phyloP scores from a whole-genome alignment of 2,329 filamentous ascomycete genomes.

The Fusarium graminum region DNA sequence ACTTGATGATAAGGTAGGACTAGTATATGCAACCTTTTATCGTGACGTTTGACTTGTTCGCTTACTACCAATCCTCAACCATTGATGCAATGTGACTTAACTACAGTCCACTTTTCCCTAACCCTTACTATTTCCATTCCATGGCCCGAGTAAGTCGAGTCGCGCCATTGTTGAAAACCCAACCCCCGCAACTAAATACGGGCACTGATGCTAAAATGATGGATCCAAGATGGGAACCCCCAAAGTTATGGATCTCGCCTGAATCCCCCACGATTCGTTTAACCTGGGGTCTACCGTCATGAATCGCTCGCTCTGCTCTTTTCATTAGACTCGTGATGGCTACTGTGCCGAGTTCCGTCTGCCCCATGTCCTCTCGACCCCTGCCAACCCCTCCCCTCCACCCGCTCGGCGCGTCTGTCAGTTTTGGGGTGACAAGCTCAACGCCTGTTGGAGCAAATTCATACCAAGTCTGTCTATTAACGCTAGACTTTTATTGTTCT shows the following conservation, averaged over 20 bases:
- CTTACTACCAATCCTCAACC: conserved; percentile 4
- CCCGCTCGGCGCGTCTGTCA: conserved; percentile 38
- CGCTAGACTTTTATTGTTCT: conserved; percentile 1
- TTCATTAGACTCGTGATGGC: conserved; percentile 13
- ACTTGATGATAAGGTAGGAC: conserved; percentile 7
- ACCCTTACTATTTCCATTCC: neutral
- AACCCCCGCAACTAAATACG: conserved; percentile 30
- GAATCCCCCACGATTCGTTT: conserved; percentile 33
- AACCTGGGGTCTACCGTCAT: neutral
- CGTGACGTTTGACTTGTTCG: conserved; percentile 14
- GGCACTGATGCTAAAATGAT: conserved; percentile 5
- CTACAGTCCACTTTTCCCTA: conserved; percentile 15
- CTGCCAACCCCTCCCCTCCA: conserved; percentile 30
- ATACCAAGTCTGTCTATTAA: neutral
- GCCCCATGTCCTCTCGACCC: conserved; percentile 24
- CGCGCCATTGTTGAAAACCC: conserved; percentile 18
- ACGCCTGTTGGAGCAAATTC: conserved; percentile 21
- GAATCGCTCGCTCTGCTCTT: neutral
- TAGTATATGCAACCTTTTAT: conserved; percentile 11
- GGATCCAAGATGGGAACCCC: conserved; percentile 25
- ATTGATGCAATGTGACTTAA: neutral
- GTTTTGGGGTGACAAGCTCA: conserved; percentile 29
- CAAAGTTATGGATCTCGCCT: conserved; percentile 21
- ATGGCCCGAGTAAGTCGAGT: neutral
- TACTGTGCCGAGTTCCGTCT: conserved; percentile 42